Evolutionary conservation across 257 asterid genomes (phyloP).

Genomic region (Solanum microdontum): DNA sequence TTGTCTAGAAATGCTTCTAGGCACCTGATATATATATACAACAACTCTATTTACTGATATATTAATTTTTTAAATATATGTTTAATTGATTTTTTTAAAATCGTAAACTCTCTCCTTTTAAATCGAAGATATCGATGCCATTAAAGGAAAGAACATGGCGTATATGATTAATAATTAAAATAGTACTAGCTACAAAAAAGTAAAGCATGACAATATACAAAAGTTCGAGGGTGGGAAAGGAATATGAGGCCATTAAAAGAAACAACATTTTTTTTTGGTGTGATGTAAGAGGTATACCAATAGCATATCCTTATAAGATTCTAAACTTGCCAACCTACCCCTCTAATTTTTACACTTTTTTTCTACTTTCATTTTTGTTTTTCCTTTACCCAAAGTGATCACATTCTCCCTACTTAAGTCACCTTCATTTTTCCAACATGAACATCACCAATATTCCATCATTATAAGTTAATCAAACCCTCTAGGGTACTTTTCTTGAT

Average conservation of each 20-base stretch:
- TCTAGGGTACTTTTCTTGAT: conserved; percentile 14
- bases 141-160: neutral
- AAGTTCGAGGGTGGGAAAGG: neutral
- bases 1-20: neutral
- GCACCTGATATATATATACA: neutral
- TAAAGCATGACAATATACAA: neutral
- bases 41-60: neutral
- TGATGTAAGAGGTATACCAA: conserved; percentile 5
- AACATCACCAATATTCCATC: neutral
- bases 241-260: neutral
- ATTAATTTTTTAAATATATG: too few species aligned
- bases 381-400: conserved; percentile 11
- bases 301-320: conserved; percentile 36
- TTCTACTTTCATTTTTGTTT: neutral
- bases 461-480: conserved; percentile 23
- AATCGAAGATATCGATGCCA: neutral
- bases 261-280: neutral
- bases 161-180: neutral
- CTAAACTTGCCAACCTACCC: conserved; percentile 13
- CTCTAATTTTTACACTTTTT: conserved; percentile 1
- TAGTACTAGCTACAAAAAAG: neutral
- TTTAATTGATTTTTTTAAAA: too few species aligned
- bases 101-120: neutral
- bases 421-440: conserved; percentile 18
- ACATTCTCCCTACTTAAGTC: conserved; percentile 20